Evolutionary conservation across 441 rosid species (phyloP).

Genomic region (Raphanus hybrid): DNA sequence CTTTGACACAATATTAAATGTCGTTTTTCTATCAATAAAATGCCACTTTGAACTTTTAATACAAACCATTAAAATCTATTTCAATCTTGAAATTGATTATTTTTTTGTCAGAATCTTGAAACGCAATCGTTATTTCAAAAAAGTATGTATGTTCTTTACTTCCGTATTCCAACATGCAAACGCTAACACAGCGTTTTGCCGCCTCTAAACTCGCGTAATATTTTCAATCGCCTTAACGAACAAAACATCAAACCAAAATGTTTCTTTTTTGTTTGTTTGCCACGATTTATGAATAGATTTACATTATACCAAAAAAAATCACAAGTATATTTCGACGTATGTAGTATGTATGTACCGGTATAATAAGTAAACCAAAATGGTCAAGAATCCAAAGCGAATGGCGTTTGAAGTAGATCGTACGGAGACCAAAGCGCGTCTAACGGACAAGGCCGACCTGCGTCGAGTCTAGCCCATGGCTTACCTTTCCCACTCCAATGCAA

Average conservation of each 20-base stretch:
- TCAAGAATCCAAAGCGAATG: constrained; percentile 73
- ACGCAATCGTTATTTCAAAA: not conserved
- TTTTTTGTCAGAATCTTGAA: not conserved
- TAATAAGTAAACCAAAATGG: constrained; percentile 32
- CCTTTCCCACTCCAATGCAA: constrained; percentile 99
- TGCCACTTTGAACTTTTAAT: too few relatives aligned
- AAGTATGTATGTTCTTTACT: not conserved
- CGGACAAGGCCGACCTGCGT: constrained; percentile 86
- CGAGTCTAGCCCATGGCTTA: constrained; percentile 94
- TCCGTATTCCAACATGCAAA: not conserved
- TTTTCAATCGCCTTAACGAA: not conserved
- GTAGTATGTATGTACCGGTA: too few relatives aligned
- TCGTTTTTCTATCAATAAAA: too few relatives aligned
- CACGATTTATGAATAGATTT: too few relatives aligned
- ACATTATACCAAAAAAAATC: too few relatives aligned
- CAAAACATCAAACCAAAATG: too few relatives aligned
- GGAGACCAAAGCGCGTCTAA: constrained; percentile 96
- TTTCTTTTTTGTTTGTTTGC: too few relatives aligned
- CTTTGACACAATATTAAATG: not conserved
- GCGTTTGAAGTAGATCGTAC: constrained; percentile 82
- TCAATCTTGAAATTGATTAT: too few relatives aligned
- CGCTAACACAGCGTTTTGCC: not conserved
- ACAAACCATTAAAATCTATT: too few relatives aligned
- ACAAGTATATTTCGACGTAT: too few relatives aligned
- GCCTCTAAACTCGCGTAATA: not conserved